Conservation (phyloP, 1,284 basidiomycete species). For the Cutaneotrichosporon dermatis region DNA sequence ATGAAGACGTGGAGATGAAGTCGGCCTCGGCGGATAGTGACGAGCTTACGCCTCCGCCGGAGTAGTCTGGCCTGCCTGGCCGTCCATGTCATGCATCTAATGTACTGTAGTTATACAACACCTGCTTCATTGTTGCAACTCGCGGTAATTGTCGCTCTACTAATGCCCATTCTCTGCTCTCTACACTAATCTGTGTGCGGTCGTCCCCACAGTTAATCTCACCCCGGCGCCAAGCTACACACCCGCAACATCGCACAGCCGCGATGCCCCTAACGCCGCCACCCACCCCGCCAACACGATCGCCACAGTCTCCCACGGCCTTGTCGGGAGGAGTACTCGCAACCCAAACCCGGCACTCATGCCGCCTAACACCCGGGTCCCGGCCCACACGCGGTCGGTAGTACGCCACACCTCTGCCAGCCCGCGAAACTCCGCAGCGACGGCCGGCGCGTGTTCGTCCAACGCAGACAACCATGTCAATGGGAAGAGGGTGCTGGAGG, state of each 20-base stretch:
- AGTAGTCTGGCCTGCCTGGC: neutral
- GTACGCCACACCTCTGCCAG: conserved; percentile 40
- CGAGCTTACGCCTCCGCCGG: neutral
- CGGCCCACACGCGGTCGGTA: conserved; percentile 73
- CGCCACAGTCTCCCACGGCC: conserved; percentile 66
- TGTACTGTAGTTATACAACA: neutral
- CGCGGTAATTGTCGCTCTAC: no score
- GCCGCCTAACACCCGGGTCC: conserved; percentile 75
- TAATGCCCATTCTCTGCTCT: no score
- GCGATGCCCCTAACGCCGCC: conserved; percentile 52
- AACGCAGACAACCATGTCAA: neutral
- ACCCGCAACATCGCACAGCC: neutral
- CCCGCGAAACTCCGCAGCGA: neutral
- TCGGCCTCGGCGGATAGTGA: neutral
- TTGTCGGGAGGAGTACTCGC: conserved; percentile 48
- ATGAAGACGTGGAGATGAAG: conserved; percentile 3
- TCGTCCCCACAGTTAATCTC: no score
- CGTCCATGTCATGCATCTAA: neutral
- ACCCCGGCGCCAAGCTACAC: neutral
- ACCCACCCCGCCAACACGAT: conserved; percentile 75
- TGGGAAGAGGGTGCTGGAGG: no score
- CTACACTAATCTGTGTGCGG: no score
- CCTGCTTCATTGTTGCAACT: no score
- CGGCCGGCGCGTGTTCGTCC: neutral
- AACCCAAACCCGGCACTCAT: conserved; percentile 72